These are phyloP conservation scores for Diaporthe sp. DNA, from an alignment of 2,329 filamentous ascomycete genomes.

Conservation along the genomic window DNA sequence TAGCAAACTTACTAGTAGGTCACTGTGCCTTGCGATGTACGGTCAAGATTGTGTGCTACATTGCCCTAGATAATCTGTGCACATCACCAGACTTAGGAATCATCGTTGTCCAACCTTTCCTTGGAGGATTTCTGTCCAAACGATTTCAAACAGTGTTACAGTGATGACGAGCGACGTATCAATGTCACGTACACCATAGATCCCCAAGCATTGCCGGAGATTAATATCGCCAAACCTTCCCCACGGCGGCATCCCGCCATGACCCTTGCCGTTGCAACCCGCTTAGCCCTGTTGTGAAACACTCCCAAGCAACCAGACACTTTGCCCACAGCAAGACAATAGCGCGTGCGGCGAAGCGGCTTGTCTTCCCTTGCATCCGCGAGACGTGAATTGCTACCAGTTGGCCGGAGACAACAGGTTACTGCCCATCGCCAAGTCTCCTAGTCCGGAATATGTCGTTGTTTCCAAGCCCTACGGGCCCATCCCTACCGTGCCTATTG, in stretches of 20 bases:
- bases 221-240: slow-evolving; percentile 17
- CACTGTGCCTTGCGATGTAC: not conserved
- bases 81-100: not conserved
- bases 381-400: slow-evolving; percentile 19
- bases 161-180: not conserved
- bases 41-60: not conserved
- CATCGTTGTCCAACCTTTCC: not conserved
- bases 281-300: slow-evolving; percentile 18
- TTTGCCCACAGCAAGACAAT: not conserved
- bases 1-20: not conserved
- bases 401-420: not conserved
- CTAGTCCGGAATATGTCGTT: not conserved
- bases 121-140: not conserved
- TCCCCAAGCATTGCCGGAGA: slow-evolving; percentile 6
- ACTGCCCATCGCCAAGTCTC: not conserved
- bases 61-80: not conserved
- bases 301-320: slow-evolving; percentile 9
- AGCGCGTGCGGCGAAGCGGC: slow-evolving; percentile 1
- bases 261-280: slow-evolving; percentile 1
- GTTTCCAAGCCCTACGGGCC: slow-evolving; percentile 18
- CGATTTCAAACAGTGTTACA: not conserved
- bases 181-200: not conserved
- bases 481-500: not conserved
- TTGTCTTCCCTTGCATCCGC: slow-evolving; percentile 14
- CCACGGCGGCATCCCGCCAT: not conserved